Conservation (phyloP, 2,329 filamentous ascomycete genomes). For the Sclerotinia spermophila region DNA sequence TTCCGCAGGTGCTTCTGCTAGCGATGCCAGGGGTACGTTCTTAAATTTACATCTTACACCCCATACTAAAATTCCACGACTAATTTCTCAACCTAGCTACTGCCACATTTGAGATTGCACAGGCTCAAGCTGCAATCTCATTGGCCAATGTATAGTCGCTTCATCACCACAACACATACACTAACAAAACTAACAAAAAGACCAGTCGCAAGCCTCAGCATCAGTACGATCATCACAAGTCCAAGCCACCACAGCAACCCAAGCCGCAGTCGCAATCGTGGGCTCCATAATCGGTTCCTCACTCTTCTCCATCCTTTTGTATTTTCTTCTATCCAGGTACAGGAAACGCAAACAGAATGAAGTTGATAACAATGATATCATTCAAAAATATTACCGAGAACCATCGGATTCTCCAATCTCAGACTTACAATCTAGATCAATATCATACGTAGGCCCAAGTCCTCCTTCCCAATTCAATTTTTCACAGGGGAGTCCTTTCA, state of each 20-base stretch:
- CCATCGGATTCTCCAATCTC: neutral
- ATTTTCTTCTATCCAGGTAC: neutral
- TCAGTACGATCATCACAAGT: neutral
- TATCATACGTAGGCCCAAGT: neutral
- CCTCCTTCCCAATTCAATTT: neutral
- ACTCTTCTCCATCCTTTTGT: neutral
- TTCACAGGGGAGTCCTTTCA: neutral
- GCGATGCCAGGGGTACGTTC: neutral
- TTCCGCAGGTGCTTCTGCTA: neutral
- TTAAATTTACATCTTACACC: accelerated
- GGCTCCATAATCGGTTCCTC: neutral
- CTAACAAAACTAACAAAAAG: neutral
- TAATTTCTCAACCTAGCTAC: neutral
- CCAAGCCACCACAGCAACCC: neutral
- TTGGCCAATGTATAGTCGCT: neutral
- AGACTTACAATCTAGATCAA: neutral
- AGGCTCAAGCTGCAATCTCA: neutral
- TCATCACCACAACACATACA: neutral
- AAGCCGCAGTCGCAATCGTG: neutral
- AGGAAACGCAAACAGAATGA: neutral
- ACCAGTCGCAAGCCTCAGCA: neutral
- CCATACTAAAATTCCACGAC: neutral
- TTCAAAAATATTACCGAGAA: neutral
- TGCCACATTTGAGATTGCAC: neutral
- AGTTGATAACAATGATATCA: neutral